These are phyloP conservation scores for Xylariaceae sp. DNA, from an alignment of 2,329 filamentous ascomycete genomes.

Conservation along the genomic window DNA sequence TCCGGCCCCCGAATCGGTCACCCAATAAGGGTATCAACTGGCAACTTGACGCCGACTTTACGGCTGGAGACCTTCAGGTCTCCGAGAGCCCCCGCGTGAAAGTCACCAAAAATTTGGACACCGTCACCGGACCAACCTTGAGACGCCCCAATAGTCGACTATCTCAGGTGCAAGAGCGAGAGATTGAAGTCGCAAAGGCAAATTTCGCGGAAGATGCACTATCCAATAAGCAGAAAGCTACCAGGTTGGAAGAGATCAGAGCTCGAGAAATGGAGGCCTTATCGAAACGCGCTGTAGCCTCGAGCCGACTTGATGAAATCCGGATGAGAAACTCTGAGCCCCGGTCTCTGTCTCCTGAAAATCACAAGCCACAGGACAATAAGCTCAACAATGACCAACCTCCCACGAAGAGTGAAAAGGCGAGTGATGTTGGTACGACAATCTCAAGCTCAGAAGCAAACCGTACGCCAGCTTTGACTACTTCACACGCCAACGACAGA, in stretches of 20 bases:
- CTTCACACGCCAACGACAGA: constrained; percentile 9
- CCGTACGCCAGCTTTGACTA: constrained; percentile 7
- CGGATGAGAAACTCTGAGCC: constrained; percentile 44
- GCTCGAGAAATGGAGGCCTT: constrained; percentile 41
- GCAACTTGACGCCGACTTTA: constrained; percentile 56
- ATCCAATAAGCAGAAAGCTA: constrained; percentile 30
- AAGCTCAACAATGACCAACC: constrained; percentile 19
- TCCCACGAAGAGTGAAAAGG: constrained; percentile 1
- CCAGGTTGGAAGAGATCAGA: constrained; percentile 48
- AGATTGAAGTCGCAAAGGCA: constrained; percentile 29
- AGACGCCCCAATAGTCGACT: constrained; percentile 29
- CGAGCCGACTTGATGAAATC: constrained; percentile 50
- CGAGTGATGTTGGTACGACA: constrained; percentile 1
- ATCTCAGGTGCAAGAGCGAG: constrained; percentile 34
- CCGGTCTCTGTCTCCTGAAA: constrained; percentile 40
- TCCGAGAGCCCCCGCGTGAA: constrained; percentile 54
- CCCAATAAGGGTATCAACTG: constrained; percentile 53
- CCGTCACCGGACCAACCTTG: constrained; percentile 3
- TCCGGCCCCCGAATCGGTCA: constrained; percentile 25
- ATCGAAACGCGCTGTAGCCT: constrained; percentile 45
- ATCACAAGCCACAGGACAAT: constrained; percentile 28
- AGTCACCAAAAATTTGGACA: constrained; percentile 28
- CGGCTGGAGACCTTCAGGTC: constrained; percentile 50
- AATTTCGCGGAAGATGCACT: constrained; percentile 21
- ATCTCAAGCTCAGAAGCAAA: constrained; percentile 6